These are phyloP conservation scores for Oenanthe javanica DNA, from an alignment of 140 eudicot species.

Conservation along the genomic window DNA sequence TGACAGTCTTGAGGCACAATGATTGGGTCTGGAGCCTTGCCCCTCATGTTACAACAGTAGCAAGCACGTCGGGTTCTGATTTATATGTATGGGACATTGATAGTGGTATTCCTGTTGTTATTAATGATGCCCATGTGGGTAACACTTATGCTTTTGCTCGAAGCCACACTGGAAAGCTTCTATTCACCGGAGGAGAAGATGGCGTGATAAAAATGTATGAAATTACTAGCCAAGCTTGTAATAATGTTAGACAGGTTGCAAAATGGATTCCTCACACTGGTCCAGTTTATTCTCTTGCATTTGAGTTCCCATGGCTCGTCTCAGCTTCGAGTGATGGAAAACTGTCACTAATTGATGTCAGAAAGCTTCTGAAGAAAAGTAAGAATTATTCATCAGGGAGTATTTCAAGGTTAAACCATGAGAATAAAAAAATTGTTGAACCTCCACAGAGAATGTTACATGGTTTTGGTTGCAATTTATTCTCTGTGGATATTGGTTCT, in stretches of 20 bases:
- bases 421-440: constrained; percentile 35
- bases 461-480: constrained; percentile 62
- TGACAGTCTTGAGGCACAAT: constrained; percentile 56
- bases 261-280: constrained; percentile 82
- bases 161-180: constrained; percentile 82
- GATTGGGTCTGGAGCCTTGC: constrained; percentile 90
- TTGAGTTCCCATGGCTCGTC: constrained; percentile 97
- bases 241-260: constrained; percentile 39
- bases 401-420: constrained; percentile 14
- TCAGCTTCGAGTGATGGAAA: constrained; percentile 89
- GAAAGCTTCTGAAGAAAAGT: constrained; percentile 65
- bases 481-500: constrained; percentile 70
- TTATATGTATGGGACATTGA: constrained; percentile 68
- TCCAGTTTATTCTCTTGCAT: constrained; percentile 73
- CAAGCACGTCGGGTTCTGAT: constrained; percentile 76
- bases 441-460: constrained; percentile 46
- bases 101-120: constrained; percentile 34
- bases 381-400: constrained; percentile 20
- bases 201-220: constrained; percentile 87
- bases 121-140: constrained; percentile 52
- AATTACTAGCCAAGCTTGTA: constrained; percentile 21
- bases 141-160: constrained; percentile 66
- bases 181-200: constrained; percentile 90
- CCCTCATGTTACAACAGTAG: constrained; percentile 64
- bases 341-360: constrained; percentile 77